Percentiles rank a stretch among this genome's conserved stretches.
These are phyloP conservation scores for Pichia sp. DNA, from an alignment of 1,139 yeast species.

Conservation along the genomic window DNA sequence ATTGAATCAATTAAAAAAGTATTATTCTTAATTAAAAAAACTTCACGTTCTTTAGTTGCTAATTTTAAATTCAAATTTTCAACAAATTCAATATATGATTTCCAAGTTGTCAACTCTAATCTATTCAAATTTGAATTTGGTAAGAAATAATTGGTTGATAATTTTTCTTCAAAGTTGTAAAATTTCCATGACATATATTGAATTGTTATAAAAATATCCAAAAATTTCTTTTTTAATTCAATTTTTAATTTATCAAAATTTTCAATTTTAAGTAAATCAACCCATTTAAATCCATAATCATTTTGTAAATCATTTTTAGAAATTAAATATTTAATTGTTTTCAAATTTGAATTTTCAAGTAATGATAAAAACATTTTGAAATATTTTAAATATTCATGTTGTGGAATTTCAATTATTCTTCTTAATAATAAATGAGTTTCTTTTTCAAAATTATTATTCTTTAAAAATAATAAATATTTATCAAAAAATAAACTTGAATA, in stretches of 20 bases:
- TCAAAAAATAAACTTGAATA: constrained; percentile 73
- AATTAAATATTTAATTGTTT: constrained; percentile 28
- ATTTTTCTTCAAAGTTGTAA: constrained; percentile 55
- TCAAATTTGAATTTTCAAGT: constrained; percentile 34
- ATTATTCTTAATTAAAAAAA: constrained; percentile 19
- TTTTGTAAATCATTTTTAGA: constrained; percentile 23
- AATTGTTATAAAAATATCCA: constrained; percentile 52
- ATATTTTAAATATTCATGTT: constrained; percentile 67
- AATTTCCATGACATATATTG: constrained; percentile 56
- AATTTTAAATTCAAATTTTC: constrained; percentile 32
- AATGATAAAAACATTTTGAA: constrained; percentile 40
- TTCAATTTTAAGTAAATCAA: constrained; percentile 22
- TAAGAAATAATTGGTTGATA: constrained; percentile 48
- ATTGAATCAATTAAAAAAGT: constrained; percentile 33
- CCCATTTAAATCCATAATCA: constrained; percentile 29
- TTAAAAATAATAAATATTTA: constrained; percentile 39
- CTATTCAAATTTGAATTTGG: constrained; percentile 32
- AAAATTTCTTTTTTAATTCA: constrained; percentile 40
- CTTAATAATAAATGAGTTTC: constrained; percentile 48
- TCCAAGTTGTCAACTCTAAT: constrained; percentile 52
- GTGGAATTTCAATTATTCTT: constrained; percentile 61
- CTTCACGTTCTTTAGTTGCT: constrained; percentile 20
- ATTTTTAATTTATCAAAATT: constrained; percentile 28
- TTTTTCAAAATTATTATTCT: constrained; percentile 12
- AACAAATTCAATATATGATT: constrained; percentile 49